These are phyloP conservation scores for Colletotrichum nymphaeae DNA, from an alignment of 2,329 filamentous ascomycete genomes.

Conservation along the genomic window DNA sequence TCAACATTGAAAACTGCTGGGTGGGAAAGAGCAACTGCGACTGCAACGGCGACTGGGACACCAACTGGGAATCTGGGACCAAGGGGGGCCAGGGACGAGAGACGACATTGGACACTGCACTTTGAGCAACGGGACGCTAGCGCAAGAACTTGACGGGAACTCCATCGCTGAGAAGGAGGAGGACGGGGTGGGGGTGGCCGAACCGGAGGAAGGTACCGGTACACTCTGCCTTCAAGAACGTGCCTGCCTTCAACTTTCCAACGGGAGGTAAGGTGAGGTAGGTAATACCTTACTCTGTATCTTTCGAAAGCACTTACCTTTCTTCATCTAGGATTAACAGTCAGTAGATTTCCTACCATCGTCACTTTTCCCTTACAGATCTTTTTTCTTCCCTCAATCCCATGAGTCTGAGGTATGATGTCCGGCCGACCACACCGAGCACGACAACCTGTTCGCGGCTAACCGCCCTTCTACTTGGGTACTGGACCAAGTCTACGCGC, in stretches of 20 bases:
- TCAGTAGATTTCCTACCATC: not conserved
- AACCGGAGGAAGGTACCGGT: conserved; percentile 12
- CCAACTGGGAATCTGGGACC: conserved; percentile 14
- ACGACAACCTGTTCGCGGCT: not conserved
- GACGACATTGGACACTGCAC: not conserved
- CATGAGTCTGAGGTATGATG: not conserved
- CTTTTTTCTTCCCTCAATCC: not conserved
- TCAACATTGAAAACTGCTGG: conserved; percentile 3
- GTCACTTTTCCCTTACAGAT: not conserved
- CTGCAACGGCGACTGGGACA: conserved; percentile 50
- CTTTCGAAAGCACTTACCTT: not conserved
- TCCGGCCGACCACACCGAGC: not conserved
- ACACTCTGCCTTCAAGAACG: not conserved
- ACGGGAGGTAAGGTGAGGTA: too few relatives aligned
- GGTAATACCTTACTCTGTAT: not conserved
- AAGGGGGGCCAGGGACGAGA: conserved; percentile 4
- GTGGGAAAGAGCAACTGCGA: conserved; percentile 11
- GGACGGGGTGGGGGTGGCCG: conserved; percentile 24
- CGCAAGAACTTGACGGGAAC: conserved; percentile 5
- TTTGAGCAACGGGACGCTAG: conserved; percentile 16
- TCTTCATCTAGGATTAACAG: not conserved
- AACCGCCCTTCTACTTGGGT: not conserved
- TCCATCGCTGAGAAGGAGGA: conserved; percentile 12
- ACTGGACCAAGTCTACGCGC: not conserved
- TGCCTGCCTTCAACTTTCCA: not conserved